Evolutionary conservation across 495 filamentous ascomycete species (phyloP).

Genomic region (Penicillium silybi): DNA sequence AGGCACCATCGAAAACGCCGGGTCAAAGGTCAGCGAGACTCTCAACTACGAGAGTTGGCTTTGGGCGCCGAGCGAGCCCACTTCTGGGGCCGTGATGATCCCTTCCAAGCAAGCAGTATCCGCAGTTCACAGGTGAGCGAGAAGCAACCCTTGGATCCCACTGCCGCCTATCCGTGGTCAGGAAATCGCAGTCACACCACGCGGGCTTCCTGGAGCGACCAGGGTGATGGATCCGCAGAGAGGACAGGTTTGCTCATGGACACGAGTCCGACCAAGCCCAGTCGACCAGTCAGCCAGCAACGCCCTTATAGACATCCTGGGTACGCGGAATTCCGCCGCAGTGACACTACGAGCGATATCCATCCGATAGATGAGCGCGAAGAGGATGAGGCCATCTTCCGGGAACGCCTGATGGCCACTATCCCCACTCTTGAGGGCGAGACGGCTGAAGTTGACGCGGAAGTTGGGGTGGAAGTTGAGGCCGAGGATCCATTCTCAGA

Average conservation of each 20-base stretch:
- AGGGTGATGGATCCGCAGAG: constrained; percentile 39
- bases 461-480: constrained; percentile 11
- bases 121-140: constrained; percentile 30
- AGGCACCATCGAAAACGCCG: constrained; percentile 54
- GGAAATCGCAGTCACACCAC: constrained; percentile 27
- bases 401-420: constrained; percentile 23
- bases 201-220: constrained; percentile 26
- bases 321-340: constrained; percentile 45
- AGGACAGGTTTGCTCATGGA: constrained; percentile 54
- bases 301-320: constrained; percentile 22
- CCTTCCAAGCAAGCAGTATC: constrained; percentile 34
- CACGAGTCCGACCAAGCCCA: constrained; percentile 50
- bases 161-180: constrained; percentile 35
- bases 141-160: constrained; percentile 9
- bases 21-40: constrained; percentile 44
- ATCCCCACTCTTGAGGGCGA: constrained; percentile 15
- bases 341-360: constrained; percentile 48
- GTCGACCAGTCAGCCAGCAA: constrained; percentile 21
- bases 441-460: too few relatives aligned
- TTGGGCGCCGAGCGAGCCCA: constrained; percentile 45
- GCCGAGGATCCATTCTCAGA: constrained; percentile 28
- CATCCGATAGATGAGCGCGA: constrained; percentile 71
- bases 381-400: constrained; percentile 49
- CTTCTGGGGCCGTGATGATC: constrained; percentile 37
- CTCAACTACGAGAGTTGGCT: constrained; percentile 50